Evolutionary conservation across 2,329 filamentous ascomycete genomes (phyloP), one percentile per base, ranked within the genome.

Genomic region (Thelonectria blattea): DNA sequence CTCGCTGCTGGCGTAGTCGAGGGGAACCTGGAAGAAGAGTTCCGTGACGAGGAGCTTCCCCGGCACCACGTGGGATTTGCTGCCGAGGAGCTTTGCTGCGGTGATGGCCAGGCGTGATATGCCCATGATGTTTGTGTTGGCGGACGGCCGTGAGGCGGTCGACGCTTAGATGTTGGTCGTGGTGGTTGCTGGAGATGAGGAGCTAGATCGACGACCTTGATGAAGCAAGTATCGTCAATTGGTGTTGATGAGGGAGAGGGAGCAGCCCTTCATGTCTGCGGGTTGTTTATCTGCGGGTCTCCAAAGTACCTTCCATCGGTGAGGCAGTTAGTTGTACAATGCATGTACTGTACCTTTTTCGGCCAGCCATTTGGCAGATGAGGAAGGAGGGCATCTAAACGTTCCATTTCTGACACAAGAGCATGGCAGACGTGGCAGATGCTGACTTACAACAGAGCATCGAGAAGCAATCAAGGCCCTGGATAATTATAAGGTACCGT

Each of bases 21-120:
- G 83, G 3, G 93, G 93, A 11, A 97, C 93, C 66, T 92, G 85
- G 76, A 97, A 97, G 80, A 92, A 90, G 70, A 94, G 84, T 74
- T 97, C 93, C 2, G 90, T 90, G 62, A 96, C 85, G 61, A 85
- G 82, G 47, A 96, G 81, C 72, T 88, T 89, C 50, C 92, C 92
- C 27, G 78, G 78, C n/a, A 78, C 56, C 43, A 75, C 60, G 65
- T 84, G 81, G 4, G 76, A 76, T 52, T 76, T 79, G 67, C 75
- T 78, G 68, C 75, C 77, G 47, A 79, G 47, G 52, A 80, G 71
- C 63, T 73, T 74, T 48, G 80, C 80, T 14, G 75, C 68, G 5
- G 72, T 70, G 24, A 80, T 74, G 45, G 68, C 56, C 17, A 71
- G 58, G 43, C 62, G 65, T 15, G 60, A 54, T 34, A 64, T 60